A percentile compares a stretch with the other conserved stretches of the same genome.
Conservation (phyloP, 1,284 basidiomycete species). For the Ceratobasidium theobromae region DNA sequence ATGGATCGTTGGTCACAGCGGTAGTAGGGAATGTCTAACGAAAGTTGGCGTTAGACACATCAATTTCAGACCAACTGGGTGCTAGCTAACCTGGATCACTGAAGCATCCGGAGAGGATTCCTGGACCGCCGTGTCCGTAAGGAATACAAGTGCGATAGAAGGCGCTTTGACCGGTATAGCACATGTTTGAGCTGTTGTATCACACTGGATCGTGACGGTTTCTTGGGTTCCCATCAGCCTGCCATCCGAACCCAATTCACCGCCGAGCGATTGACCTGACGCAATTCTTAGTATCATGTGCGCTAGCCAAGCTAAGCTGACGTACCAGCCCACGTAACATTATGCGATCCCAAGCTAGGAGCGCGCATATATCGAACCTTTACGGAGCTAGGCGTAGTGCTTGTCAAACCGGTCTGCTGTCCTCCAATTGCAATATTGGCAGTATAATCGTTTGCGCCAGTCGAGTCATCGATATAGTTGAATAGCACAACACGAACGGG, state of each 20-base stretch:
- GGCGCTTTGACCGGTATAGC: conserved; percentile 46
- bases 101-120: not conserved
- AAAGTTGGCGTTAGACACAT: not conserved
- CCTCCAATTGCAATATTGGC: conserved; percentile 43
- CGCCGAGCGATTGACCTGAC: conserved; percentile 30
- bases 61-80: not conserved
- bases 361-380: conserved; percentile 39
- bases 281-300: not conserved
- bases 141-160: conserved; percentile 47
- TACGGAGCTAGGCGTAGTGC: conserved; percentile 35
- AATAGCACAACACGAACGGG: conserved; percentile 43
- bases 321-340: conserved; percentile 49
- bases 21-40: conserved; percentile 7
- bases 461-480: conserved; percentile 45
- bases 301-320: conserved; percentile 47
- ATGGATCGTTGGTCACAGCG: not conserved
- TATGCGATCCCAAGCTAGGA: conserved; percentile 45
- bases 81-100: conserved; percentile 1
- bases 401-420: conserved; percentile 32
- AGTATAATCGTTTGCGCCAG: conserved; percentile 42
- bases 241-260: conserved; percentile 41
- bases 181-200: conserved; percentile 41
- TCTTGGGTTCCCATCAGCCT: conserved; percentile 41
- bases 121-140: conserved; percentile 40
- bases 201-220: conserved; percentile 43